Conservation (phyloP, 2,329 filamentous ascomycete genomes). For the Penicillium sp. region DNA sequence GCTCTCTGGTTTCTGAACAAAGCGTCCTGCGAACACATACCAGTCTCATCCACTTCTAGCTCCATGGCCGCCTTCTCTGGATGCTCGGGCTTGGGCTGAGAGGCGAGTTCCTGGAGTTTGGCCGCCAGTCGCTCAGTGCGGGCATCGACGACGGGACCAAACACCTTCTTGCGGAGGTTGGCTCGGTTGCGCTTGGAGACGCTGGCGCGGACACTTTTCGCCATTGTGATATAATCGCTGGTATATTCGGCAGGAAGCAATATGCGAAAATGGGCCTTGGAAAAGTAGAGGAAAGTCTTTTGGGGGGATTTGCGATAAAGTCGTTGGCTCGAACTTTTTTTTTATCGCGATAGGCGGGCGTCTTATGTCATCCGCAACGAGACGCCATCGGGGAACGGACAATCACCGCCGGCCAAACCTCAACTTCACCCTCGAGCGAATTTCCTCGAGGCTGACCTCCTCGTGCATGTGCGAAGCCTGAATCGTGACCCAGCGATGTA, state of each 20-base stretch:
- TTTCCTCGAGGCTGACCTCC: neutral
- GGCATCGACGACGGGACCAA: constrained; percentile 77
- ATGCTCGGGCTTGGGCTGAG: constrained; percentile 68
- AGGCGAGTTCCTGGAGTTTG: constrained; percentile 78
- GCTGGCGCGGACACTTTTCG: constrained; percentile 81
- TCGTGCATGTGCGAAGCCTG: neutral
- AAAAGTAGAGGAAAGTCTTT: neutral
- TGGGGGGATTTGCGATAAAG: neutral
- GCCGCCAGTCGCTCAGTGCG: constrained; percentile 81
- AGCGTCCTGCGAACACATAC: constrained; percentile 22
- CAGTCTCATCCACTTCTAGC: constrained; percentile 22
- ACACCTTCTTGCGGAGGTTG: constrained; percentile 76
- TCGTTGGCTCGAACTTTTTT: constrained; percentile 10
- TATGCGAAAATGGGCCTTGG: neutral
- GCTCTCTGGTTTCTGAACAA: neutral
- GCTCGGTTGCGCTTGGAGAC: constrained; percentile 80
- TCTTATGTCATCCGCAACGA: constrained; percentile 38
- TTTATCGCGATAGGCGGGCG: constrained; percentile 19
- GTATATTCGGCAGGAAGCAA: neutral
- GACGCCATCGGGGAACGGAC: constrained; percentile 6
- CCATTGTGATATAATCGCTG: constrained; percentile 60
- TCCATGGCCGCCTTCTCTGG: constrained; percentile 46
- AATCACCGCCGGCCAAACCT: neutral
- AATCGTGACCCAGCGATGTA: constrained; percentile 30
- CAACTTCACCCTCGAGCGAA: neutral